A percentile compares a stretch with the other conserved stretches of the same genome.
Evolutionary conservation across 1,139 yeast species (phyloP).

Genomic region (Kurtzmaniella quercitrusa): DNA sequence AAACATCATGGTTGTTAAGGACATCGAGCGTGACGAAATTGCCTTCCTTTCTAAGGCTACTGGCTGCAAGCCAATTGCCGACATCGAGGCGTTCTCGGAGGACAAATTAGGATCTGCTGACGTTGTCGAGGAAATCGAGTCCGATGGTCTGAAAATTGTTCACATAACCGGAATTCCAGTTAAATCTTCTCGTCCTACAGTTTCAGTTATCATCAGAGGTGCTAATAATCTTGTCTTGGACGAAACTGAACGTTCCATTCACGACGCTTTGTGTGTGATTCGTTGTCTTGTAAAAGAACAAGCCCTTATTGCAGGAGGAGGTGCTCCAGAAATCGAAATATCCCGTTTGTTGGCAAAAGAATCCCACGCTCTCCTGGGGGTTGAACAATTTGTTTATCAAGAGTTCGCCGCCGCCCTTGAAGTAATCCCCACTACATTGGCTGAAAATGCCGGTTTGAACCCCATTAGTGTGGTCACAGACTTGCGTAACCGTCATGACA

Average conservation of each 20-base stretch:
- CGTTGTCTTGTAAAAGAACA: slow-evolving; percentile 92
- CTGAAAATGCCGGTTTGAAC: slow-evolving; percentile 96
- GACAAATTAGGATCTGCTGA: slow-evolving; percentile 92
- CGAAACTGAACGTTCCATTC: slow-evolving; percentile 95
- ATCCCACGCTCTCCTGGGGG: slow-evolving; percentile 75
- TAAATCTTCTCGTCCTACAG: slow-evolving; percentile 68
- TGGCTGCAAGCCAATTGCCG: slow-evolving; percentile 96
- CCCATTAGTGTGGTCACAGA: slow-evolving; percentile 95
- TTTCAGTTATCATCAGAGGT: slow-evolving; percentile 90
- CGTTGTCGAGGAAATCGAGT: slow-evolving; percentile 85
- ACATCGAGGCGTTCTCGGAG: slow-evolving; percentile 86
- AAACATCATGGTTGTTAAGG: slow-evolving; percentile 91
- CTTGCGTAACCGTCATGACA: slow-evolving; percentile 85
- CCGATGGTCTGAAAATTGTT: slow-evolving; percentile 89
- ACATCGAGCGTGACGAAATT: slow-evolving; percentile 93
- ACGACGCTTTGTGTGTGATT: slow-evolving; percentile 94
- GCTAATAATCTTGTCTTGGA: slow-evolving; percentile 87
- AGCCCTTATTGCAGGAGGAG: slow-evolving; percentile 97
- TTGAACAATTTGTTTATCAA: slow-evolving; percentile 91
- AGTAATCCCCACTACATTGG: slow-evolving; percentile 93
- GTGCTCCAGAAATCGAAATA: slow-evolving; percentile 96
- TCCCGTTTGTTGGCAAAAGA: slow-evolving; percentile 78
- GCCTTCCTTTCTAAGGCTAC: slow-evolving; percentile 89
- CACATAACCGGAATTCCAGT: slow-evolving; percentile 76
- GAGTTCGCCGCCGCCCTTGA: slow-evolving; percentile 96